phyloP scores from a whole-genome alignment of 2,329 filamentous ascomycete genomes.

The Monascus ruber region DNA sequence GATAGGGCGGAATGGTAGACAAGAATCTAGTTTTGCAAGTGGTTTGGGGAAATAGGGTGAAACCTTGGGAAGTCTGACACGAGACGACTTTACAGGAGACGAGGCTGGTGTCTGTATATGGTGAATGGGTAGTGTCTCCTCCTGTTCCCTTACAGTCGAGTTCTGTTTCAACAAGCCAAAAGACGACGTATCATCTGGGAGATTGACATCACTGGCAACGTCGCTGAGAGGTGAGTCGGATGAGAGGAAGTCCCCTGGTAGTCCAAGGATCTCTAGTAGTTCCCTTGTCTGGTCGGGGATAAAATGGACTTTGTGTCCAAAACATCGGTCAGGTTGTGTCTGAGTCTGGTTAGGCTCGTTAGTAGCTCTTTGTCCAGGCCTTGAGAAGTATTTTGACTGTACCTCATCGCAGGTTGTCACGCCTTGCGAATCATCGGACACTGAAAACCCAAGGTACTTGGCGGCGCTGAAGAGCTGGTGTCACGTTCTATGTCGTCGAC shows the following conservation, averaged over 20 bases:
- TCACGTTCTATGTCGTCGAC: too few species aligned
- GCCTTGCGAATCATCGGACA: conserved; percentile 27
- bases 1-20: conserved; percentile 54
- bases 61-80: conserved; percentile 16
- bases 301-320: background rate
- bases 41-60: conserved; percentile 34
- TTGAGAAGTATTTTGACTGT: conserved; percentile 23
- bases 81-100: conserved; percentile 4
- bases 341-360: background rate
- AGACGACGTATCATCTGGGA: too few species aligned
- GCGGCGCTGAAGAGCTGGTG: too few species aligned
- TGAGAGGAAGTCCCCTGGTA: background rate
- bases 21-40: conserved; percentile 28
- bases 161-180: too few species aligned
- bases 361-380: background rate
- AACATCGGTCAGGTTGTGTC: background rate
- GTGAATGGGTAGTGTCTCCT: conserved; percentile 1
- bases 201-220: too few species aligned
- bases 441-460: conserved; percentile 21
- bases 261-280: conserved; percentile 5
- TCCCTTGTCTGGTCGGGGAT: background rate
- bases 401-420: conserved; percentile 29
- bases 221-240: conserved; percentile 1
- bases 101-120: conserved; percentile 3
- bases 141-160: background rate